phyloP scores from a whole-genome alignment of 345 rosid species.

The Arabidopsis arenosa region DNA sequence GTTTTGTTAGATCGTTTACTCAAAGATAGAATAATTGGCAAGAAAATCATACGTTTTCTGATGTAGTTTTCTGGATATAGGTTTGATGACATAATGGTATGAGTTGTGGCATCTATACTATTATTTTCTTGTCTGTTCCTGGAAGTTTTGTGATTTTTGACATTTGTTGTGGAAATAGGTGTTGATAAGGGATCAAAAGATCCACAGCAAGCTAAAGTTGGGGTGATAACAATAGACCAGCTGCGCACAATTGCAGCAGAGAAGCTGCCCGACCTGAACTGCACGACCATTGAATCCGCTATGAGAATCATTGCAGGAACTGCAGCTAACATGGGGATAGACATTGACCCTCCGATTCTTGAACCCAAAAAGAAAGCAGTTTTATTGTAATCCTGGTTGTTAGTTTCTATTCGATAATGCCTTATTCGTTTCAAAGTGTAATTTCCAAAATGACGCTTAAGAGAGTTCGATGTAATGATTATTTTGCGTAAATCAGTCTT shows the following conservation, averaged over 20 bases:
- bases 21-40: neutral
- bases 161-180: constrained; percentile 51
- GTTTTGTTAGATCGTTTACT: neutral
- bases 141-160: constrained; percentile 31
- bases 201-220: constrained; percentile 74
- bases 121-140: neutral
- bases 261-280: constrained; percentile 86
- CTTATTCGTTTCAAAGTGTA: constrained; percentile 13
- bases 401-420: constrained; percentile 13
- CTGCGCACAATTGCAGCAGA: constrained; percentile 70
- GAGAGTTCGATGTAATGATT: constrained; percentile 19
- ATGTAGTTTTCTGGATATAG: neutral
- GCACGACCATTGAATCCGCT: constrained; percentile 78
- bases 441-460: constrained; percentile 23
- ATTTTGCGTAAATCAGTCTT: constrained; percentile 16
- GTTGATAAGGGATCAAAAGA: constrained; percentile 89
- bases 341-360: constrained; percentile 87
- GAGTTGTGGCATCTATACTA: neutral
- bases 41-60: neutral
- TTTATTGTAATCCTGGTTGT: constrained; percentile 34
- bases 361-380: constrained; percentile 68
- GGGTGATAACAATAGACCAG: constrained; percentile 73
- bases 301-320: constrained; percentile 95
- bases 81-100: neutral
- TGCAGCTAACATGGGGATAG: constrained; percentile 92